These are phyloP conservation scores for rapeseed (Brassica napus) DNA, from an alignment of 345 rosid genomes.

Conservation along the genomic window DNA sequence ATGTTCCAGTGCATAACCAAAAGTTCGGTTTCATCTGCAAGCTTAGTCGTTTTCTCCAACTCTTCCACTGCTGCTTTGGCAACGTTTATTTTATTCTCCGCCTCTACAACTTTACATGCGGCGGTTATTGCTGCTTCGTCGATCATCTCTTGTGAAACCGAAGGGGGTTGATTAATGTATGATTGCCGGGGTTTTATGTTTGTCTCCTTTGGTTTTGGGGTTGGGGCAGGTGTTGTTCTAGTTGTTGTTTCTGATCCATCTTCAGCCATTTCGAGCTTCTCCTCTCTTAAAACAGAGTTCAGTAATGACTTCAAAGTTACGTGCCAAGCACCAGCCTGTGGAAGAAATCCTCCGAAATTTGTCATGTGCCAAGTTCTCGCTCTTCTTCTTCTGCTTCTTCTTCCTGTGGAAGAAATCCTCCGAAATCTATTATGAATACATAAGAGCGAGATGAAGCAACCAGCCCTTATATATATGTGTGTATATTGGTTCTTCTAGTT, in stretches of 20 bases:
- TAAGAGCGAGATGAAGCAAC: too few relatives aligned
- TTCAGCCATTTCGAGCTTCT: constrained; percentile 74
- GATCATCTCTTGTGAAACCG: constrained; percentile 40
- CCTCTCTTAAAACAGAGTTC: constrained; percentile 62
- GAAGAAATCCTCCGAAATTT: too few relatives aligned
- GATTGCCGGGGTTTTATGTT: constrained; percentile 38
- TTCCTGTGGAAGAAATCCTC: too few relatives aligned
- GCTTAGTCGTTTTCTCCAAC: constrained; percentile 57
- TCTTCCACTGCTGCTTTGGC: constrained; percentile 77
- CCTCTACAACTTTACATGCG: constrained; percentile 70
- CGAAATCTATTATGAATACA: too few relatives aligned
- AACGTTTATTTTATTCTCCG: constrained; percentile 67
- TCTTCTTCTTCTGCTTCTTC: too few relatives aligned
- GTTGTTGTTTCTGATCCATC: constrained; percentile 39
- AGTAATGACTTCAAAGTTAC: constrained; percentile 68
- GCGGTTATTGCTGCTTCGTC: constrained; percentile 69
- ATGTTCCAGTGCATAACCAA: too few relatives aligned
- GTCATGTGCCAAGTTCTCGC: too few relatives aligned
- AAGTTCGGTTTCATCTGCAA: constrained; percentile 27
- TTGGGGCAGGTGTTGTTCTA: constrained; percentile 35
- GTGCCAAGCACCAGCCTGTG: too few relatives aligned
- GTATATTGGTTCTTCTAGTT: too few relatives aligned
- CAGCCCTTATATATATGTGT: too few relatives aligned
- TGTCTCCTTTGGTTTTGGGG: constrained; percentile 47
- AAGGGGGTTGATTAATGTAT: constrained; percentile 19